These are phyloP conservation scores for Lophium mytilinum DNA, from an alignment of 495 filamentous ascomycete species.

Conservation along the genomic window DNA sequence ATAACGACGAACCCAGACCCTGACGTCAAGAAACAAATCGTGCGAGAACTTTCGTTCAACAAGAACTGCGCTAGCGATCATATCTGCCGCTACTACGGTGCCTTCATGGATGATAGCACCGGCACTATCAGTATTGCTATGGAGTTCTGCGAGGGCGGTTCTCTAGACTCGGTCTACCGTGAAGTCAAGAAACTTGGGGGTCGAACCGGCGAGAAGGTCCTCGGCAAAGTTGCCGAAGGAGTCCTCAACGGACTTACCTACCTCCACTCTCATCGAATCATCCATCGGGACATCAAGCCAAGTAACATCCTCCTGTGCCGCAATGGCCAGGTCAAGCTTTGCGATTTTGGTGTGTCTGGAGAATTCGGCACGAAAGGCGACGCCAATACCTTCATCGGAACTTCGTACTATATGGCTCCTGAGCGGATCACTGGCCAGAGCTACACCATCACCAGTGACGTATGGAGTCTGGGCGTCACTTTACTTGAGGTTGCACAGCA, in stretches of 20 bases:
- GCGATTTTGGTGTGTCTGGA: slow-evolving; percentile 94
- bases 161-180: slow-evolving; percentile 89
- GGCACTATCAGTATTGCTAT: slow-evolving; percentile 97
- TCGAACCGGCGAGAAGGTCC: slow-evolving; percentile 90
- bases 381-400: slow-evolving; percentile 97
- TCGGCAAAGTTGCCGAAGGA: slow-evolving; percentile 96
- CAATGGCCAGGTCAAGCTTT: slow-evolving; percentile 89
- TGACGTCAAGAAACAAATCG: slow-evolving; percentile 94
- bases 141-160: slow-evolving; percentile 98
- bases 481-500: slow-evolving; percentile 96
- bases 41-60: slow-evolving; percentile 93
- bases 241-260: slow-evolving; percentile 92
- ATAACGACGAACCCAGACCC: slow-evolving; percentile 97
- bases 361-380: slow-evolving; percentile 98
- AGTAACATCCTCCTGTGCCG: slow-evolving; percentile 93
- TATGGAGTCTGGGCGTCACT: slow-evolving; percentile 95
- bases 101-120: slow-evolving; percentile 85
- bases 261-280: slow-evolving; percentile 93
- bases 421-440: slow-evolving; percentile 95
- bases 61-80: slow-evolving; percentile 89
- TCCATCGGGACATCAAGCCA: slow-evolving; percentile 97
- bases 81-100: slow-evolving; percentile 95
- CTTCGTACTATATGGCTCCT: slow-evolving; percentile 98
- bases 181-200: slow-evolving; percentile 93
- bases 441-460: slow-evolving; percentile 97